These are phyloP conservation scores for Ailanthus altissimus DNA, from an alignment of 345 rosid species.

Conservation along the genomic window DNA sequence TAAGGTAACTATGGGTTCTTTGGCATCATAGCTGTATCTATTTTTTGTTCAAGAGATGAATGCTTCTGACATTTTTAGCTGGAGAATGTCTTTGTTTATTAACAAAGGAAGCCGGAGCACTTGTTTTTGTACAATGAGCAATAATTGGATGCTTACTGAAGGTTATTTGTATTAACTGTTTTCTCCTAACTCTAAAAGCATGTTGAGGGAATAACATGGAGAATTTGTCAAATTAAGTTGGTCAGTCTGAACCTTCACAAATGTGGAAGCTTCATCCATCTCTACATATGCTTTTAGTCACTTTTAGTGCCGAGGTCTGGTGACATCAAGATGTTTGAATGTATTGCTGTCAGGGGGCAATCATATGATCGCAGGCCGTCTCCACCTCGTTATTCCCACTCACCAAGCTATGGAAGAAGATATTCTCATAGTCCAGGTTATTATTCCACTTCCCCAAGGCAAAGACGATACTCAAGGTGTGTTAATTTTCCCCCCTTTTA, in stretches of 20 bases:
- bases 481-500: background rate
- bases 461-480: conserved; percentile 46
- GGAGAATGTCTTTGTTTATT: background rate
- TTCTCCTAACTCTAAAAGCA: background rate
- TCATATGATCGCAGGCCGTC: conserved; percentile 51
- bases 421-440: conserved; percentile 53
- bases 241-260: background rate
- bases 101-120: background rate
- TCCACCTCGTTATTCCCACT: conserved; percentile 49
- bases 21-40: background rate
- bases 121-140: too few species aligned
- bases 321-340: background rate
- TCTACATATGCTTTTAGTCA: background rate
- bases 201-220: background rate
- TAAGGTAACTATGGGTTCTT: conserved; percentile 38
- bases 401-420: conserved; percentile 47
- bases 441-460: conserved; percentile 45
- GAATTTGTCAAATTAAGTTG: background rate
- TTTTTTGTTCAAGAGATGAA: too few species aligned
- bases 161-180: background rate
- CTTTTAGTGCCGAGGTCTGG: background rate
- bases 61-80: background rate
- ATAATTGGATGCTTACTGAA: background rate
- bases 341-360: conserved; percentile 35
- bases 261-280: background rate